A percentile compares a stretch with the other conserved stretches of the same genome.
Conservation (phyloP, 2,329 filamentous ascomycete genomes). For the Ascochyta lentis region DNA sequence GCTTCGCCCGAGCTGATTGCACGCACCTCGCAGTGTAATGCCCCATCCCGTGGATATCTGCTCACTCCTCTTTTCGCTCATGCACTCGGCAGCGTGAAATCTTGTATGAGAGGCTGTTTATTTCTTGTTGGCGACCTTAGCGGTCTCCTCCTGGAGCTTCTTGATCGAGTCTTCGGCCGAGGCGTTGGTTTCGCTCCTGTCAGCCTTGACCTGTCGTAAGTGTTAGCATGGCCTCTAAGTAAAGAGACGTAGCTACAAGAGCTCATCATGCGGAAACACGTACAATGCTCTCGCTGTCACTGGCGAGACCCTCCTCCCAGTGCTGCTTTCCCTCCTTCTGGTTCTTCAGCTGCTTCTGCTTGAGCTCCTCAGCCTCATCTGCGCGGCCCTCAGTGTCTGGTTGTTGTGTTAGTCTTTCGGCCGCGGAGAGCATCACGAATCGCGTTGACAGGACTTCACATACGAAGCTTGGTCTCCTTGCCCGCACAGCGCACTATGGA, state of each 20-base stretch:
- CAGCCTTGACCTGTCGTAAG: conserved; percentile 50
- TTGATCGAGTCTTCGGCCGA: conserved; percentile 51
- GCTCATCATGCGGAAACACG: conserved; percentile 12
- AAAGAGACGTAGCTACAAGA: background rate
- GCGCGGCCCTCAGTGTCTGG: conserved; percentile 42
- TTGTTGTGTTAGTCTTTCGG: conserved; percentile 13
- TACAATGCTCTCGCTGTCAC: conserved; percentile 52
- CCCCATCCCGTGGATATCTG: background rate
- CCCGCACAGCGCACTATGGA: conserved; percentile 48
- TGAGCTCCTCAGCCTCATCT: conserved; percentile 52
- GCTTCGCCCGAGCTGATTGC: background rate
- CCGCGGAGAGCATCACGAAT: background rate
- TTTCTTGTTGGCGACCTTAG: conserved; percentile 41
- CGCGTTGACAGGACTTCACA: conserved; percentile 20
- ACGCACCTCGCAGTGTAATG: background rate
- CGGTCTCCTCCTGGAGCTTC: conserved; percentile 55
- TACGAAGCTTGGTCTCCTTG: conserved; percentile 56
- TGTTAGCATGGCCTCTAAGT: conserved; percentile 8
- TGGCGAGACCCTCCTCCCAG: conserved; percentile 55
- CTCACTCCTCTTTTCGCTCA: background rate
- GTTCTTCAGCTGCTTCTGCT: conserved; percentile 53
- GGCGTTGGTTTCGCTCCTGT: conserved; percentile 51
- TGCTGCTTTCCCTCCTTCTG: conserved; percentile 53
- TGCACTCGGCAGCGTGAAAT: background rate
- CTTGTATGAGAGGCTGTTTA: background rate